Base-by-base conservation (phyloP, 208 protist species). In the Naegleria lovaniensis region DNA sequence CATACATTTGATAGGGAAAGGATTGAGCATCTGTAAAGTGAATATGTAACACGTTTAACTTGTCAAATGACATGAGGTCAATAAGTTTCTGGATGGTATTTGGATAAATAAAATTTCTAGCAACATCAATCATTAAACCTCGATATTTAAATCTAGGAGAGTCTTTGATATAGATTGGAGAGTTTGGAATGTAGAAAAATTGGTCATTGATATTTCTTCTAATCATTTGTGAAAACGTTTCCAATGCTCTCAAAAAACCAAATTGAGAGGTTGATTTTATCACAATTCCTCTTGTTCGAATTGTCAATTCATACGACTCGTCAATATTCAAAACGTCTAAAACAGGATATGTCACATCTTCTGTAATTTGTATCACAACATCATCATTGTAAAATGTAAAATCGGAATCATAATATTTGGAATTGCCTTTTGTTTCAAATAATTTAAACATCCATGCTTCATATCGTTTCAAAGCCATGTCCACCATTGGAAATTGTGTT, bases 191-290 rank as follows among this genome's bases (percentile, higher is more conserved):
- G 16, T 36, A 7, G 39, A 94, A 95, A 0, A 5, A 16, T 1
- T 93, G 25, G 4, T 9, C 11, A 6, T n/a, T 22, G 48, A 67
- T 33, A 85, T 95, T 90, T 41, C 76, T 94, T 38, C 6, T 0
- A 40, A 95, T 84, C 25, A 96, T 55, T 90, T 96, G 95, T 85
- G 94, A 94, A 22, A 96, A 76, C 1, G 95, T 95, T 43, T 96
- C 95, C 2, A 96, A 79, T 39, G 36, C 94, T 75, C 93, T 89
- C 58, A 95, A 94, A 0, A 89, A 88, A 48, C 94, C 94, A 41
- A 86, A 96, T 41, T 93, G 90, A 38, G 90, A 94, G 0, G 83
- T 83, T 41, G 93, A 79, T 79, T 79, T 36, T 36, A 79, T 79
- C 6, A 36, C 29, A 25, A 79, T 79, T 36, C 29, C 29, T 79